These are phyloP conservation scores for Cercophora newfieldiana DNA, from an alignment of 495 filamentous ascomycete genomes.

Conservation along the genomic window DNA sequence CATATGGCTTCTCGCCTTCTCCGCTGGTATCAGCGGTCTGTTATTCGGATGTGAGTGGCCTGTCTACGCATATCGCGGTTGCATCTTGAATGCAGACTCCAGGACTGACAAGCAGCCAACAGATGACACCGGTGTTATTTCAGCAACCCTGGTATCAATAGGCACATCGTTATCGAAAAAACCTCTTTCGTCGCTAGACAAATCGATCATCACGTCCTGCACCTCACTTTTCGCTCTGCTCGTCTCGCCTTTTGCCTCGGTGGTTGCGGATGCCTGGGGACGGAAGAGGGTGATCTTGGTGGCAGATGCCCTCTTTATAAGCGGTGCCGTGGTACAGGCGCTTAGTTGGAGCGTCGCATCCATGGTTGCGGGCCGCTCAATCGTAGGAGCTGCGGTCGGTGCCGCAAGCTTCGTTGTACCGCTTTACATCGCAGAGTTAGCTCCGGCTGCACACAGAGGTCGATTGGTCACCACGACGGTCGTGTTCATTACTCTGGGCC, in stretches of 20 bases:
- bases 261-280: conserved; percentile 72
- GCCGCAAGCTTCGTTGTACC: conserved; percentile 81
- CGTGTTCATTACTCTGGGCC: conserved; percentile 81
- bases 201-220: conserved; percentile 78
- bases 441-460: conserved; percentile 72
- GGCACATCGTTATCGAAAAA: conserved; percentile 68
- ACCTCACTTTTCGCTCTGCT: conserved; percentile 80
- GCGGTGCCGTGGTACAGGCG: conserved; percentile 74
- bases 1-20: conserved; percentile 75
- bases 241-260: conserved; percentile 71
- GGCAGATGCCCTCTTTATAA: conserved; percentile 74
- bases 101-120: conserved; percentile 6
- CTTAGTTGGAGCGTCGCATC: conserved; percentile 57
- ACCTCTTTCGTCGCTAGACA: conserved; percentile 71
- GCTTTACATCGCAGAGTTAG: conserved; percentile 82
- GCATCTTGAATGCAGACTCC: not conserved
- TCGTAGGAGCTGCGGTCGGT: conserved; percentile 82
- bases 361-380: conserved; percentile 77
- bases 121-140: conserved; percentile 90
- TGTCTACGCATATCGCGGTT: not conserved
- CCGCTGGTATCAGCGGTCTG: conserved; percentile 81
- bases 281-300: conserved; percentile 74
- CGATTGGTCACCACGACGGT: conserved; percentile 73
- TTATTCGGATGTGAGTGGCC: conserved; percentile 81
- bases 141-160: conserved; percentile 80